A percentile compares a stretch with the other conserved stretches of the same genome.
These are phyloP conservation scores for Margaritispora aquatica DNA, from an alignment of 495 filamentous ascomycete species.

Conservation along the genomic window DNA sequence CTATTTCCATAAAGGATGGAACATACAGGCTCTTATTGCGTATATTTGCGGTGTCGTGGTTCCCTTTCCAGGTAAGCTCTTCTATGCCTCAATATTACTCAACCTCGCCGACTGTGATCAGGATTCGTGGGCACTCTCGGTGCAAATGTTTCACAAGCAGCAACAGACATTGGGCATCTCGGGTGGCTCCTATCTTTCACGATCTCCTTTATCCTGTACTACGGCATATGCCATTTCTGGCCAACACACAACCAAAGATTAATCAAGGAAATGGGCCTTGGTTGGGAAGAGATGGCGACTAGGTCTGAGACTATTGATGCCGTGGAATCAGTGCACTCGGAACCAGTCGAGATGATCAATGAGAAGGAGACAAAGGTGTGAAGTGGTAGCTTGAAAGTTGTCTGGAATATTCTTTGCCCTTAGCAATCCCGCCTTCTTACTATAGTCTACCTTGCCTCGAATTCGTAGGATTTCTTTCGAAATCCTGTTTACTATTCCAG, in stretches of 20 bases:
- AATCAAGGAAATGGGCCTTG: slow-evolving; percentile 22
- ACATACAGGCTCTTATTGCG: slow-evolving; percentile 27
- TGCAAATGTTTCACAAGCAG: slow-evolving; percentile 26
- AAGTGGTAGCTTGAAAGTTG: no score
- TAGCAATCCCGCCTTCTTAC: no score
- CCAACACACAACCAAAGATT: slow-evolving; percentile 31
- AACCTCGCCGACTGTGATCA: not conserved
- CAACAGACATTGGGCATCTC: slow-evolving; percentile 28
- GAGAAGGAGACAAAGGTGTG: not conserved
- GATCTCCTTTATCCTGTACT: slow-evolving; percentile 31
- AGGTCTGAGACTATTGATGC: not conserved
- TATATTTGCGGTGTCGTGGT: slow-evolving; percentile 26
- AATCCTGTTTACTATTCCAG: no score
- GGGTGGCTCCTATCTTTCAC: slow-evolving; percentile 36
- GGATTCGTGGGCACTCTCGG: slow-evolving; percentile 30
- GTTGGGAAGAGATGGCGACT: slow-evolving; percentile 24
- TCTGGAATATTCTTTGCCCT: no score
- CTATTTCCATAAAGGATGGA: slow-evolving; percentile 27
- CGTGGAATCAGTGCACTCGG: not conserved
- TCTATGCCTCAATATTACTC: not conserved
- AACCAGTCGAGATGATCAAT: not conserved
- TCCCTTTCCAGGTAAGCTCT: slow-evolving; percentile 21
- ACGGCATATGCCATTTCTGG: slow-evolving; percentile 32
- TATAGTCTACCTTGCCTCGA: no score
- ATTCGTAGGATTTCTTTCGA: no score